A percentile compares a stretch with the other conserved stretches of the same genome.
Conservation (phyloP, 2,329 filamentous ascomycete genomes). For the Phialocephala subalpina region DNA sequence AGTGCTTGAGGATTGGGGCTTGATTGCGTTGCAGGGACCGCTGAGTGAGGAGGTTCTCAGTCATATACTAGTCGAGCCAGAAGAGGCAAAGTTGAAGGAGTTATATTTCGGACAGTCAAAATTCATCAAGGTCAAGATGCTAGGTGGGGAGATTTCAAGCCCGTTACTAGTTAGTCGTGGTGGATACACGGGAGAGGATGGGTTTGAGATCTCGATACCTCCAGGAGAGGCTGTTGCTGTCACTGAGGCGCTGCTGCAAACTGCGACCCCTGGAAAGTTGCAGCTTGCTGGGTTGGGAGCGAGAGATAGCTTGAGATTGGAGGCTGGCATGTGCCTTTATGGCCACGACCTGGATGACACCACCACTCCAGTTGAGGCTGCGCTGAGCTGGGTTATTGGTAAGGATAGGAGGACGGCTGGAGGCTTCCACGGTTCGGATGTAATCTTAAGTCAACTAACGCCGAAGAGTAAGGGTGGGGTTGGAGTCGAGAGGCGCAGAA, state of each 20-base stretch:
- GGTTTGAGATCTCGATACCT: slow-evolving; percentile 93
- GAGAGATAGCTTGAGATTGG: slow-evolving; percentile 88
- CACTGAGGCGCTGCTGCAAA: slow-evolving; percentile 63
- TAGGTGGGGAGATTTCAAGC: slow-evolving; percentile 56
- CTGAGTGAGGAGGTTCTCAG: slow-evolving; percentile 74
- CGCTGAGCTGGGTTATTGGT: slow-evolving; percentile 82
- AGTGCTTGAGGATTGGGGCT: slow-evolving; percentile 74
- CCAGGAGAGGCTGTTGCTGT: slow-evolving; percentile 69
- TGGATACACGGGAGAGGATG: slow-evolving; percentile 97
- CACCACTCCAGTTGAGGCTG: slow-evolving; percentile 73
- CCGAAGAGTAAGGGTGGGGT: slow-evolving; percentile 75
- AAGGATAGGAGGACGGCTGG: slow-evolving; percentile 73
- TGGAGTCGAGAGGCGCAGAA: slow-evolving; percentile 75
- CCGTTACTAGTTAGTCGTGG: slow-evolving; percentile 81
- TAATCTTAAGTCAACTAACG: slow-evolving; percentile 79
- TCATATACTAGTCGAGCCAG: slow-evolving; percentile 62
- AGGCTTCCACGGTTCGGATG: slow-evolving; percentile 85
- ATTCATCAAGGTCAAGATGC: slow-evolving; percentile 69
- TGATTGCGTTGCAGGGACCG: slow-evolving; percentile 91
- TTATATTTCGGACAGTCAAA: slow-evolving; percentile 85
- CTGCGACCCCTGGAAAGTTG: slow-evolving; percentile 66
- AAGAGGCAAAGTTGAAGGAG: slow-evolving; percentile 62
- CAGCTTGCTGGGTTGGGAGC: slow-evolving; percentile 89
- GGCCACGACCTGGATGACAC: slow-evolving; percentile 93
- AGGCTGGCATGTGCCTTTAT: slow-evolving; percentile 99